These are phyloP conservation scores for Verticillium zaregamsianum DNA, from an alignment of 2,329 filamentous ascomycete species.

Conservation along the genomic window DNA sequence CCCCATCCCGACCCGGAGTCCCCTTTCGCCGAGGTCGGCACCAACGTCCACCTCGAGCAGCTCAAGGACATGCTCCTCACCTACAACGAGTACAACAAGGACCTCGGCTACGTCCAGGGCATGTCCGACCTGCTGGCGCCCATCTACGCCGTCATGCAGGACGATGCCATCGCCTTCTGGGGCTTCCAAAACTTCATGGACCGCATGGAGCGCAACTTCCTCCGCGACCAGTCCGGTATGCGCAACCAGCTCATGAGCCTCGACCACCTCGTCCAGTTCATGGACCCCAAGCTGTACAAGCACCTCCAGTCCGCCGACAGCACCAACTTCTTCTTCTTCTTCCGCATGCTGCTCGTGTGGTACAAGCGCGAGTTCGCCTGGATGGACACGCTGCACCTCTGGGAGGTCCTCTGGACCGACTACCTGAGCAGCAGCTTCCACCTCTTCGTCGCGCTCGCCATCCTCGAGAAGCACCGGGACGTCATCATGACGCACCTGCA, in stretches of 20 bases:
- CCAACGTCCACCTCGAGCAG: conserved; percentile 96
- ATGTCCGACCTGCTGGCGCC: conserved; percentile 97
- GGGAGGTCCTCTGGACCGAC: conserved; percentile 95
- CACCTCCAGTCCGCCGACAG: conserved; percentile 88
- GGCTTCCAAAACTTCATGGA: conserved; percentile 95
- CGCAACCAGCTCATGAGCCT: conserved; percentile 83
- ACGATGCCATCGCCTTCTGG: conserved; percentile 97
- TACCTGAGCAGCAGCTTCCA: conserved; percentile 87
- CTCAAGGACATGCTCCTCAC: conserved; percentile 99
- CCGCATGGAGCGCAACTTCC: conserved; percentile 94
- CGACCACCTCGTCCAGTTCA: conserved; percentile 91
- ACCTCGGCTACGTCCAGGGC: conserved; percentile 94
- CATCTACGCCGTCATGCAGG: conserved; percentile 95
- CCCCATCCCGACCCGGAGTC: conserved; percentile 95
- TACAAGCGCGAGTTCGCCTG: conserved; percentile 97
- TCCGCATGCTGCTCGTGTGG: conserved; percentile 98
- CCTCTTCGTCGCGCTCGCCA: conserved; percentile 88
- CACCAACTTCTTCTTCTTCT: conserved; percentile 99
- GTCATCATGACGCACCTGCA: conserved; percentile 93
- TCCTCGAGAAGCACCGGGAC: conserved; percentile 91
- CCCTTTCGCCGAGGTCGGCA: conserved; percentile 87
- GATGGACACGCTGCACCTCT: conserved; percentile 79
- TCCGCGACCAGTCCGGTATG: conserved; percentile 96
- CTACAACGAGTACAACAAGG: conserved; percentile 96
- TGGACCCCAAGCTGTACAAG: conserved; percentile 90